Evolutionary conservation across 768 basidiomycete species (phyloP).

Genomic region (Serpula lacrymans): DNA sequence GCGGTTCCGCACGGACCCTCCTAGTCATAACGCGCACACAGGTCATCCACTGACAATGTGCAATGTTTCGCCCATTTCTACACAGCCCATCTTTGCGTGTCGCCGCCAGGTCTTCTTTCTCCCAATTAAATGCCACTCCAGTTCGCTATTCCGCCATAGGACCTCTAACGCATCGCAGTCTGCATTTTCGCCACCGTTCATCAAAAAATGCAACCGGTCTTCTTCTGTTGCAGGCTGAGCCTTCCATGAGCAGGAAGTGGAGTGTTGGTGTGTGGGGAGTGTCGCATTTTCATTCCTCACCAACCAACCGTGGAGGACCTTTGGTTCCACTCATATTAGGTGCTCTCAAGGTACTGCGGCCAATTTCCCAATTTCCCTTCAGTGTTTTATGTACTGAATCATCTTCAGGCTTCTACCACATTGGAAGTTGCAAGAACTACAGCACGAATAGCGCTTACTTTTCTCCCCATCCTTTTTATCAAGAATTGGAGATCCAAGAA

Average conservation of each 20-base stretch:
- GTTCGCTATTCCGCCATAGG: background rate
- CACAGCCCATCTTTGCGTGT: constrained; percentile 23
- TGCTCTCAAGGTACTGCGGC: constrained; percentile 57
- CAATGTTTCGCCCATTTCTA: constrained; percentile 48
- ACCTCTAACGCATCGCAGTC: too few species aligned
- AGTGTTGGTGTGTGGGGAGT: constrained; percentile 1
- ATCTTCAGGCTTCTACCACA: constrained; percentile 62
- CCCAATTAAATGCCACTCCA: background rate
- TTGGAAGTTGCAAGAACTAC: constrained; percentile 69
- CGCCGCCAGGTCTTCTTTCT: background rate
- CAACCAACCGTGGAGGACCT: constrained; percentile 29
- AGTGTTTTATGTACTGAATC: constrained; percentile 4
- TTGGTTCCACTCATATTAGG: constrained; percentile 55
- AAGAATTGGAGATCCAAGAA: constrained; percentile 52
- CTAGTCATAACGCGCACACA: too few species aligned
- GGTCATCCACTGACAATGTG: too few species aligned
- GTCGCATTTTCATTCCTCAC: constrained; percentile 41
- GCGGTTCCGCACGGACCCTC: too few species aligned
- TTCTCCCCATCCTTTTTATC: constrained; percentile 66
- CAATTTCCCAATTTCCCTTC: background rate
- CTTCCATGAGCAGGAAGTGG: constrained; percentile 7
- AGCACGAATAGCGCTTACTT: constrained; percentile 68
- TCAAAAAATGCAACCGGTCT: constrained; percentile 4
- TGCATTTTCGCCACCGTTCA: constrained; percentile 1
- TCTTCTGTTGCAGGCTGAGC: constrained; percentile 6